Percentiles rank a stretch among this genome's conserved stretches.
Conservation (phyloP, 192 early-diverging fungal genomes). For the Paraglomus brasilianum region DNA sequence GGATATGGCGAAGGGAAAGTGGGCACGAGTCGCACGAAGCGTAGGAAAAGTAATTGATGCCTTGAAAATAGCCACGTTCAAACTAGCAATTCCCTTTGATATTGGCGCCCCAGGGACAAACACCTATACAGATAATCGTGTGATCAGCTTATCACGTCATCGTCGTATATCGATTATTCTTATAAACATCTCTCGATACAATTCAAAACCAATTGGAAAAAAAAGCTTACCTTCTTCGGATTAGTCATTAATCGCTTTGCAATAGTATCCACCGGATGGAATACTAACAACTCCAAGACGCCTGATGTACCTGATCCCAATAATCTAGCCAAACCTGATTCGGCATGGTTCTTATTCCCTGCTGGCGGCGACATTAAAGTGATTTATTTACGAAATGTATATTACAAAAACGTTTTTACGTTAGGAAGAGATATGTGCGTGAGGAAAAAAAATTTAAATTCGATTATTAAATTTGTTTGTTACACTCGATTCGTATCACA, state of each 20-base stretch:
- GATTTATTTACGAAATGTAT: too few relatives aligned
- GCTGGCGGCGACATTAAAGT: slow-evolving; percentile 49
- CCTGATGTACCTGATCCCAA: slow-evolving; percentile 89
- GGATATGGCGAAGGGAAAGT: neutral
- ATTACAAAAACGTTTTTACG: too few relatives aligned
- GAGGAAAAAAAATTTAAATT: too few relatives aligned
- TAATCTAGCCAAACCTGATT: slow-evolving; percentile 87
- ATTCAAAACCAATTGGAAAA: neutral
- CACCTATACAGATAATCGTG: slow-evolving; percentile 42
- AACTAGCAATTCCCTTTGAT: slow-evolving; percentile 60
- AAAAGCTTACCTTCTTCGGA: slow-evolving; percentile 65
- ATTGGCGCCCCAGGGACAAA: slow-evolving; percentile 68
- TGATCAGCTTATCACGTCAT: neutral
- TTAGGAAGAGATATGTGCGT: too few relatives aligned
- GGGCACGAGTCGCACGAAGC: too few relatives aligned
- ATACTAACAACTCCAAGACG: slow-evolving; percentile 90
- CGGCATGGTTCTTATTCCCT: slow-evolving; percentile 67
- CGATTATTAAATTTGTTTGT: too few relatives aligned
- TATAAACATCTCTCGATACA: neutral
- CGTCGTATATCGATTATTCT: neutral
- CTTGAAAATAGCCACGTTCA: slow-evolving; percentile 91
- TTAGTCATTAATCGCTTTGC: slow-evolving; percentile 99
- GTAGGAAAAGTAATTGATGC: slow-evolving; percentile 39
- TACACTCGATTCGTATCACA: too few relatives aligned
- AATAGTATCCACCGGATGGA: slow-evolving; percentile 98